Percentiles rank a stretch among this genome's conserved stretches.
phyloP scores from a whole-genome alignment of 129 eudicot species.

The Helichrysum umbraculigerum region DNA sequence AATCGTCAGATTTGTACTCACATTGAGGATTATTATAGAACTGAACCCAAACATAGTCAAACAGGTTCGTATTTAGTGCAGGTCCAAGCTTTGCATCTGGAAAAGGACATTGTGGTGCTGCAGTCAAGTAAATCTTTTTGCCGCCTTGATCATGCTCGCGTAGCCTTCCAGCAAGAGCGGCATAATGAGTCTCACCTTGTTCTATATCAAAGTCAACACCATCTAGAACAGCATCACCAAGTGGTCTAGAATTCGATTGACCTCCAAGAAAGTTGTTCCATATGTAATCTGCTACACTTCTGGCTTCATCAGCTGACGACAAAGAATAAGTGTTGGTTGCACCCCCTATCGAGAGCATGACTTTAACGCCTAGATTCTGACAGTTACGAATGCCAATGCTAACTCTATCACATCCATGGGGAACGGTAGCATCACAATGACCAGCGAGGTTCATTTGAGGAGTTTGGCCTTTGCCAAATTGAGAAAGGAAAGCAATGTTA shows the following conservation, averaged over 20 bases:
- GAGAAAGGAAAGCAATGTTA: constrained; percentile 13
- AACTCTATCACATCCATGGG: not conserved
- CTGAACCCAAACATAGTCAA: constrained; percentile 13
- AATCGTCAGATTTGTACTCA: not conserved
- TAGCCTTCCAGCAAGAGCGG: not conserved
- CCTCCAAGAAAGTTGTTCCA: constrained; percentile 17
- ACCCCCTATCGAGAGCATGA: constrained; percentile 14
- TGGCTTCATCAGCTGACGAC: not conserved
- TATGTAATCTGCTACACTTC: constrained; percentile 1
- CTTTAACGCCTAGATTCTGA: not conserved
- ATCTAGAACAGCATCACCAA: constrained; percentile 13
- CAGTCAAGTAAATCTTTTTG: not conserved
- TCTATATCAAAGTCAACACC: constrained; percentile 16
- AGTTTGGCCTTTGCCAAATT: constrained; percentile 8
- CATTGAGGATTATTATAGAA: constrained; percentile 13
- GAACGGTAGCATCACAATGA: not conserved
- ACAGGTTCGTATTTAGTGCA: not conserved
- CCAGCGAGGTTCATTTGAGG: constrained; percentile 12
- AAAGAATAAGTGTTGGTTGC: not conserved
- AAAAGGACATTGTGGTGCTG: constrained; percentile 15
- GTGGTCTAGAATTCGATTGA: constrained; percentile 2
- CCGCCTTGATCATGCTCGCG: constrained; percentile 4
- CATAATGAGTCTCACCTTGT: not conserved
- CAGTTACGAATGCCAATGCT: not conserved
- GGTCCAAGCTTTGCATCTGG: constrained; percentile 1